Evolutionary conservation across 1,284 basidiomycete genomes (phyloP), one percentile per base, ranked within the genome.

Genomic region (Ceratobasidium sp.): DNA sequence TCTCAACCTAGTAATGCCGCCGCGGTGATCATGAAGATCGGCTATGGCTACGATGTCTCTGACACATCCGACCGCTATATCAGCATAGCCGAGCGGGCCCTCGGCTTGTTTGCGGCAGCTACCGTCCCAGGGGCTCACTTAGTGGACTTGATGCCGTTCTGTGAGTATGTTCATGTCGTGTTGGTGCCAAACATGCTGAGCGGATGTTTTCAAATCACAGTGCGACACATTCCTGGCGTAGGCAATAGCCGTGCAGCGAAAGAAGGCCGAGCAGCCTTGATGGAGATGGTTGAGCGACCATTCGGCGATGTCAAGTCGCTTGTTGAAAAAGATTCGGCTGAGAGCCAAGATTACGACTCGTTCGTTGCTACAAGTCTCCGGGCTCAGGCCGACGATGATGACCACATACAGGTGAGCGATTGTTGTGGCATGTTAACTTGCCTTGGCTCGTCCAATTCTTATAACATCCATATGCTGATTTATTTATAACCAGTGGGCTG

Each of bases 281-380:
- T 75, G 73, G 73, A 75, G n/a, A 75, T 75, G 73, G 73, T 75
- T 46, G 73, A 75, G 30, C 73, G 73, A 3, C 73, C 73, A 27
- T 75, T 75, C 30, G 35, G 48, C 12, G 62, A 75, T 54, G 73
- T 75, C 30, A 75, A 75, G 48, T n/a, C 38, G 18, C 54, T 52
- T 5, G 23, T 70, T n/a, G 44, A 66, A n/a, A 18, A 54, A 41
- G 60, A 18, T 35, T 35, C 57, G 10, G 14, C 18, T 20, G 73
- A 46, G 10, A 60, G 62, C 4, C 59, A 65, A 14, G 62, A 52
- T 6, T 16, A 64, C 10, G 35, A 75, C 20, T 75, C 73, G 33
- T 75, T 75, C 23, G 73, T 75, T 38, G 62, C 60, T 18, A 50
- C 59, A 18, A 75, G 73, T 30, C 35, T 75, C 20, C 73, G 44